A percentile compares a stretch with the other conserved stretches of the same genome.
Evolutionary conservation across 2,329 filamentous ascomycete species (phyloP).

Genomic region (Chalaropsis thielavioides): DNA sequence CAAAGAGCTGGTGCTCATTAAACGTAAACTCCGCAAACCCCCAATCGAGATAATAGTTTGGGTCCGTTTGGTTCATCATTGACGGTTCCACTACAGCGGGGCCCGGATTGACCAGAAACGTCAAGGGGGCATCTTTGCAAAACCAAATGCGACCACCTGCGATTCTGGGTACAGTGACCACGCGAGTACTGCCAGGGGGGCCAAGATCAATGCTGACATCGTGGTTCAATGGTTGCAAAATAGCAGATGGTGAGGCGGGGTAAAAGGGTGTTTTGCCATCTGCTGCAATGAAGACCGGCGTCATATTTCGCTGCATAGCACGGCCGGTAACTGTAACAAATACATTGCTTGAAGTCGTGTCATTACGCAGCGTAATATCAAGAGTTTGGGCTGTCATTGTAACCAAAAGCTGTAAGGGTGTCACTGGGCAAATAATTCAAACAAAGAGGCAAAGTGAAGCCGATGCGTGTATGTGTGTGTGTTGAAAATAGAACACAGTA

Average conservation of each 20-base stretch:
- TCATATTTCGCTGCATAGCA: constrained; percentile 44
- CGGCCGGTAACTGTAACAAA: constrained; percentile 58
- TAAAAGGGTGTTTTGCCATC: constrained; percentile 54
- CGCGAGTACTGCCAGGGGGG: constrained; percentile 41
- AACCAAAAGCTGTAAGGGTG: too few species aligned
- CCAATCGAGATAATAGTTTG: constrained; percentile 49
- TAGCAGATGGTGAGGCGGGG: constrained; percentile 41
- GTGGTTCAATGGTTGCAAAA: constrained; percentile 36
- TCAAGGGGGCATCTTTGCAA: constrained; percentile 43
- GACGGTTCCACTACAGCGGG: constrained; percentile 62
- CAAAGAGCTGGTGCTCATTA: constrained; percentile 46
- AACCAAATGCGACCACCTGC: constrained; percentile 63
- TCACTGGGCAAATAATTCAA: constrained; percentile 22
- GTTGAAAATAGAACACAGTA: constrained; percentile 18
- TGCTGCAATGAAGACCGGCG: constrained; percentile 46
- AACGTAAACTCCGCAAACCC: constrained; percentile 57
- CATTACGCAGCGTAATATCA: constrained; percentile 50
- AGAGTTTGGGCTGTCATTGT: constrained; percentile 26
- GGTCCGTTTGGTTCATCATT: constrained; percentile 49
- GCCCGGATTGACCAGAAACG: constrained; percentile 56
- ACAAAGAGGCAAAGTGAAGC: constrained; percentile 25
- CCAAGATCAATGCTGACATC: constrained; percentile 53
- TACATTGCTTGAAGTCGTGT: constrained; percentile 41
- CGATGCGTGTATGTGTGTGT: too few species aligned
- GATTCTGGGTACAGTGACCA: constrained; percentile 52